Evolutionary conservation across 1,139 yeast species (phyloP), one percentile per base, ranked within the genome.

Genomic region (Kodamaea sp.): DNA sequence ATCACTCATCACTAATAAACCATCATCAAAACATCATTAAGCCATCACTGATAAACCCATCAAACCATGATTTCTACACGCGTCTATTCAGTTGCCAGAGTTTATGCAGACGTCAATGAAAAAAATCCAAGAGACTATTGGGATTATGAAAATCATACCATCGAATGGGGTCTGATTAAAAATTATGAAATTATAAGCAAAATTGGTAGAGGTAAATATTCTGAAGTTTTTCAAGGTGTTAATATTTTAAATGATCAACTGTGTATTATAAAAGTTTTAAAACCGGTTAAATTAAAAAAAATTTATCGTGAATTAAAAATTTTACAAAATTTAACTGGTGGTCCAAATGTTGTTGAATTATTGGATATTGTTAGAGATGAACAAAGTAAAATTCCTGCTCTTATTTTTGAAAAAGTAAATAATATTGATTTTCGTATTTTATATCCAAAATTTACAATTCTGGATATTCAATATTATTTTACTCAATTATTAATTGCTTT

Each of bases 161-260:
- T 84, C 38, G 74, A 75, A 34, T 84, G 92, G 92, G 87, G 89
- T 7, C 65, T 74, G 31, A 84, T 85, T 48, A 68, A 76, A 45
- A 81, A 84, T 65, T 92, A 92, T 64, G 99, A 94, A 64, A 88
- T 94, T 47, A 79, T 89, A 40, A 77, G 84, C 48, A 92, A 92
- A 62, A 87, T 94, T 37, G 99, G 99, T 24, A 79, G 98, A 45
- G 98, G 99, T 37, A 92, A 92, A 67, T 94, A 94, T 64, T 86
- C 96, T 7, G 99, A 94, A 64, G 99, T 95, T 31, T 94, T 94
- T 61, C 83, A 77, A 65, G 94, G 83, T 27, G 66, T 75, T 43
- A 72, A 75, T 54, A 63, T 68, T 38, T 46, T 65, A 45, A 65
- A 69, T 52, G 69, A 66, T 46, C 74, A 67, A 57, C 76, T 74